Evolutionary conservation across 441 rosid genomes (phyloP).

Genomic region (Corymbia calophylla): DNA sequence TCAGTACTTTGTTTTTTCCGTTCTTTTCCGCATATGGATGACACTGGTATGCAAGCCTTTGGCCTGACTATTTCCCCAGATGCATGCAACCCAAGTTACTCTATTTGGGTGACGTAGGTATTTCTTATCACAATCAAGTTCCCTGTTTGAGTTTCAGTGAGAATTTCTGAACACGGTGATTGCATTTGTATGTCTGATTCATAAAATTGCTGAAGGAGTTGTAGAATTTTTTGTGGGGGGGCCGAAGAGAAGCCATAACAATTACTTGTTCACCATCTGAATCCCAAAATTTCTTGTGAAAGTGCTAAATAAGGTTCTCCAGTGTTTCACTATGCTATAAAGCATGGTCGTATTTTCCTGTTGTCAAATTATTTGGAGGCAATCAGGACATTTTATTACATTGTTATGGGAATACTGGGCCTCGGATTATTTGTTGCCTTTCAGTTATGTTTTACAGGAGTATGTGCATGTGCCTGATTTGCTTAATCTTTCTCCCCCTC

Average conservation of each 20-base stretch:
- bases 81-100: neutral
- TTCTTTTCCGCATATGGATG: neutral
- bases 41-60: neutral
- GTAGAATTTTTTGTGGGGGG: neutral
- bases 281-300: neutral
- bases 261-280: neutral
- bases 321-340: neutral
- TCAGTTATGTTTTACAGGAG: neutral
- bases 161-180: neutral
- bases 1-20: neutral
- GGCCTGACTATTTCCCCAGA: neutral
- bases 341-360: neutral
- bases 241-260: neutral
- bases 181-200: neutral
- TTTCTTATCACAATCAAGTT: neutral
- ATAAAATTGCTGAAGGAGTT: neutral
- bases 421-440: neutral
- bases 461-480: neutral
- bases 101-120: neutral
- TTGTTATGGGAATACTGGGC: fast-evolving
- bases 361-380: neutral
- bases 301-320: neutral
- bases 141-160: neutral
- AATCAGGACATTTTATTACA: neutral
- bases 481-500: neutral